Base-by-base conservation (phyloP, 1,284 basidiomycete genomes). In the Macrocybe sp. region DNA sequence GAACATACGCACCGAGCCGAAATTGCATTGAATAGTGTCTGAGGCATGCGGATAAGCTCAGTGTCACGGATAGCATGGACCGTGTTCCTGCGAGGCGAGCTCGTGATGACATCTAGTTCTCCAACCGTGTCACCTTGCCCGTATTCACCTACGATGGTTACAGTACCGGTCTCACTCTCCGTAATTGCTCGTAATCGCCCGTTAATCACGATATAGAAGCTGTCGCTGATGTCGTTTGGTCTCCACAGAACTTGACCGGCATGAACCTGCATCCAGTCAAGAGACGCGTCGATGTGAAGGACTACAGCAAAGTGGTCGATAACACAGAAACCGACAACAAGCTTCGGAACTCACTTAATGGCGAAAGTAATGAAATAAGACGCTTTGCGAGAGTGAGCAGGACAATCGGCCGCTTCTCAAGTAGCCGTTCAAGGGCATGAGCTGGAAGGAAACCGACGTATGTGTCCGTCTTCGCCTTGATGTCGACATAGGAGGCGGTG, bases 201-300 rank as follows among this genome's bases (percentile, higher is more conserved):
- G 60, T 98, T 98, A 68, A 99, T 95, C 55, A 99, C 92, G 47
- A 99, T 97, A 66, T 97, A 99, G 67, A 99, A 97, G 60, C 93
- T 95, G 59, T 97, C 92, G 61, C 87, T 91, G 28, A 70, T 73
- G 56, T 98, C 97, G 32, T 91, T 85, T 38, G 96, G 89, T 28
- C 95, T 80, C 83, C 94, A 98, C 45, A 97, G 75, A 36, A 94
- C 85, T 63, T 93, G 92, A 0, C 97, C 93, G 0, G 94, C 94
- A 55, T 88, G 85, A 3, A 97, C 92, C 65, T 98, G 95, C 79
- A 95, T 90, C 96, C 96, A 99, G 63, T 99, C 96, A 51, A 99
- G 75, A 0, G 95, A 94, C 1, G 94, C 89, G 64, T 99, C 96
- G 52, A 99, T 97, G 62, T 99, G 96, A 9, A 98, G 73, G 7